These are phyloP conservation scores for Fusarium abutilonis DNA, from an alignment of 2,329 filamentous ascomycete species.

Conservation along the genomic window DNA sequence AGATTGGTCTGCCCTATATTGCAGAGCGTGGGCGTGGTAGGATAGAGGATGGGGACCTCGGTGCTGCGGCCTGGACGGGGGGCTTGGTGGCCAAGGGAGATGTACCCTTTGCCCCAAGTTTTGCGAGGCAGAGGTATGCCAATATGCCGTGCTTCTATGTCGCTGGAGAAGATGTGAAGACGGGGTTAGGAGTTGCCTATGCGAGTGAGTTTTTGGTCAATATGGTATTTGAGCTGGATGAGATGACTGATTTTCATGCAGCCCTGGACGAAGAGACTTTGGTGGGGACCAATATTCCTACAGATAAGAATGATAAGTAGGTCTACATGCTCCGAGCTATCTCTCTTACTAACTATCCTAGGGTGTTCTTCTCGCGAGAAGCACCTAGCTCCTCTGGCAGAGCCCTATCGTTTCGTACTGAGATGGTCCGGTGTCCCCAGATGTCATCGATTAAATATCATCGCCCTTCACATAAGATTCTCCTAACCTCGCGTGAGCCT, in stretches of 20 bases:
- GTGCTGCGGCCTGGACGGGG: slow-evolving; percentile 51
- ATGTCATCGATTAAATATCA: slow-evolving; percentile 62
- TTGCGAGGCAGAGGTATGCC: slow-evolving; percentile 41
- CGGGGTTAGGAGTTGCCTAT: slow-evolving; percentile 56
- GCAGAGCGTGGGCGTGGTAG: slow-evolving; percentile 38
- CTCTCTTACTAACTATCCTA: slow-evolving; percentile 13
- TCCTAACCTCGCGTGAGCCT: slow-evolving; percentile 55
- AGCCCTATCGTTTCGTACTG: slow-evolving; percentile 41
- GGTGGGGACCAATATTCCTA: slow-evolving; percentile 55
- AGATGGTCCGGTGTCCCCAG: slow-evolving; percentile 53
- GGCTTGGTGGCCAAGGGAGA: slow-evolving; percentile 54
- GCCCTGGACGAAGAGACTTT: slow-evolving; percentile 51
- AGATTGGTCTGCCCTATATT: slow-evolving; percentile 35
- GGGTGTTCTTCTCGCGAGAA: slow-evolving; percentile 36
- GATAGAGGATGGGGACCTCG: slow-evolving; percentile 41
- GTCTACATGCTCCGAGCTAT: slow-evolving; percentile 1
- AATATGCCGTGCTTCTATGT: slow-evolving; percentile 57
- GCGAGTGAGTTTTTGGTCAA: slow-evolving; percentile 51
- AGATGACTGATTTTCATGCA: slow-evolving; percentile 32
- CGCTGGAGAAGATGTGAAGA: slow-evolving; percentile 51
- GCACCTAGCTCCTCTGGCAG: slow-evolving; percentile 35
- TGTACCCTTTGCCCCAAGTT: slow-evolving; percentile 50
- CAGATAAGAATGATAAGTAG: slow-evolving; percentile 56
- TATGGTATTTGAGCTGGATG: background rate
- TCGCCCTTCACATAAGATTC: slow-evolving; percentile 52